Percentiles rank a stretch among this genome's conserved stretches.
These are phyloP conservation scores for Entomortierella lignicola DNA, from an alignment of 192 early-diverging fungal species.

Conservation along the genomic window DNA sequence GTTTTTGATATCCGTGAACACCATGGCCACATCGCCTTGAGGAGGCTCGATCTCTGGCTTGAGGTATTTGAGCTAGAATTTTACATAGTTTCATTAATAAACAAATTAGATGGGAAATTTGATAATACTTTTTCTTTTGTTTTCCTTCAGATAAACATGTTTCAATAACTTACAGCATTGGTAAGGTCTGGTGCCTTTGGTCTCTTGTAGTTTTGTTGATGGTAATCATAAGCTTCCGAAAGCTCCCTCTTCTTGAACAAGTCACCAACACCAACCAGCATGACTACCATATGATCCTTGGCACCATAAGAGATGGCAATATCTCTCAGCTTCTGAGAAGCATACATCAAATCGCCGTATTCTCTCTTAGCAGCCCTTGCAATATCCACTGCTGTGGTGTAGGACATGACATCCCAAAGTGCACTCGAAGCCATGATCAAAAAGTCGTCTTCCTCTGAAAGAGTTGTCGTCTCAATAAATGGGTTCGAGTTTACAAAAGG, in stretches of 20 bases:
- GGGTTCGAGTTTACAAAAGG: constrained; percentile 89
- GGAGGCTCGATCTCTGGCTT: constrained; percentile 88
- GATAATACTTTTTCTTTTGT: too few relatives aligned
- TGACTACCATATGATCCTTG: constrained; percentile 83
- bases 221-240: constrained; percentile 20
- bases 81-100: neutral
- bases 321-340: constrained; percentile 85
- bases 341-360: constrained; percentile 74
- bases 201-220: constrained; percentile 53
- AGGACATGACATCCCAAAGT: constrained; percentile 83
- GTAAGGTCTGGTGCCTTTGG: constrained; percentile 58
- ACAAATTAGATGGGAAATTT: neutral
- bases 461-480: constrained; percentile 74
- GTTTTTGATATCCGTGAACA: constrained; percentile 96
- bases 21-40: constrained; percentile 82
- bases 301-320: constrained; percentile 87
- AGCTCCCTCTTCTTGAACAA: constrained; percentile 68
- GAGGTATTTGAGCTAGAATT: constrained; percentile 44
- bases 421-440: constrained; percentile 79
- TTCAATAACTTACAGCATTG: constrained; percentile 60
- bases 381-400: constrained; percentile 86
- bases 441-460: constrained; percentile 86
- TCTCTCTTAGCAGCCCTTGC: constrained; percentile 75
- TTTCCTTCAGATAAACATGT: too few relatives aligned
- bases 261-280: constrained; percentile 89